These are phyloP conservation scores for Antarctomyces pellizariae DNA, from an alignment of 495 filamentous ascomycete genomes.

Conservation along the genomic window DNA sequence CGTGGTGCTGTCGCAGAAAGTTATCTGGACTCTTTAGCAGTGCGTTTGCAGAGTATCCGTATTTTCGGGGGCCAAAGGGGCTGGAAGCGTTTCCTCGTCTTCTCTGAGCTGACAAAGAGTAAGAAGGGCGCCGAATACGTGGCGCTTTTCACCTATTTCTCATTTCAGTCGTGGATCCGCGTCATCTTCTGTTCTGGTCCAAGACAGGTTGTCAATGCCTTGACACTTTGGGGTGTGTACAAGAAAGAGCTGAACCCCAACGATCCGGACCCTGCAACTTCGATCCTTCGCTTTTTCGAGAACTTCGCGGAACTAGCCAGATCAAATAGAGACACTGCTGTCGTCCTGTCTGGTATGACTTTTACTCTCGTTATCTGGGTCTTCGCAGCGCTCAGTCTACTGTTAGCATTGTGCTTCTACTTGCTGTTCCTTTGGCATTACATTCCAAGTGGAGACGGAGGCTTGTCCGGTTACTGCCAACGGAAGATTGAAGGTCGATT, in stretches of 20 bases:
- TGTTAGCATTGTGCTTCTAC: constrained; percentile 53
- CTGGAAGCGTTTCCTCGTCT: constrained; percentile 77
- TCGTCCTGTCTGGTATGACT: constrained; percentile 70
- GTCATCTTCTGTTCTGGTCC: constrained; percentile 77
- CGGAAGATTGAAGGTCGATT: constrained; percentile 70
- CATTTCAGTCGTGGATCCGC: constrained; percentile 82
- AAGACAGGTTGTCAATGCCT: constrained; percentile 66
- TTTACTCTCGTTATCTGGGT: constrained; percentile 85
- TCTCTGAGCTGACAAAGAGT: constrained; percentile 74
- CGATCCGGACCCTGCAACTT: constrained; percentile 29
- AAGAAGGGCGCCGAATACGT: constrained; percentile 80
- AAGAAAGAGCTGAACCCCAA: constrained; percentile 40
- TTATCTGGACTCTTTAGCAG: constrained; percentile 71
- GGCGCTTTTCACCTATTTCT: constrained; percentile 83
- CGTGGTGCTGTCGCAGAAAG: constrained; percentile 71
- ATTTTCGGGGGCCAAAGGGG: constrained; percentile 36
- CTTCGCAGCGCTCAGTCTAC: constrained; percentile 49
- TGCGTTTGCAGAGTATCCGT: constrained; percentile 57
- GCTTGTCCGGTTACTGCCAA: constrained; percentile 62
- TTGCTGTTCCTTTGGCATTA: constrained; percentile 74
- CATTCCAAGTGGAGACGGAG: constrained; percentile 57
- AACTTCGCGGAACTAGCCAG: constrained; percentile 50
- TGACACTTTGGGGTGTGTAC: constrained; percentile 67
- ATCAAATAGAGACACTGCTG: constrained; percentile 47
- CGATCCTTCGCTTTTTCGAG: constrained; percentile 40